These are phyloP conservation scores for Cladophialophora chaetospira DNA, from an alignment of 2,329 filamentous ascomycete species.

Conservation along the genomic window DNA sequence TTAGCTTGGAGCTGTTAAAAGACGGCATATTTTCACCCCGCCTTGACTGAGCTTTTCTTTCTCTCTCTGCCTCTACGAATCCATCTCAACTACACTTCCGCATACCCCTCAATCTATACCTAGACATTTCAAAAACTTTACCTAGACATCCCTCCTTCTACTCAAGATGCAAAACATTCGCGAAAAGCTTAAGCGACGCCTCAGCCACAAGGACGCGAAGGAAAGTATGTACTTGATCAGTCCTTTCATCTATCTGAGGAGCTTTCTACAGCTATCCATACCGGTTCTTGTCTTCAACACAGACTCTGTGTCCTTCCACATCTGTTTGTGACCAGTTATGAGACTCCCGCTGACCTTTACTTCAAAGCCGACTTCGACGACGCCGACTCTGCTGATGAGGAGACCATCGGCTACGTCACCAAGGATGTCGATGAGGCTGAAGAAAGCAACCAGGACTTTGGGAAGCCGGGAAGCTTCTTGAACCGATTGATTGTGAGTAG, in stretches of 20 bases:
- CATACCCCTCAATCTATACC: neutral
- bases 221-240: constrained; percentile 22
- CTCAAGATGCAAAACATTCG: constrained; percentile 27
- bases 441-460: constrained; percentile 26
- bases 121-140: neutral
- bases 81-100: neutral
- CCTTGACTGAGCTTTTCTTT: neutral
- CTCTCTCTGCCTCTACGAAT: neutral
- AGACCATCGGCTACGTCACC: constrained; percentile 28
- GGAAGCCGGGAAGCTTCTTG: constrained; percentile 30
- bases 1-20: neutral
- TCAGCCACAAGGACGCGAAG: constrained; percentile 33
- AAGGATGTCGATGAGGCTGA: constrained; percentile 32
- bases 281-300: neutral
- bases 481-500: constrained; percentile 30
- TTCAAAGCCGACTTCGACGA: constrained; percentile 30
- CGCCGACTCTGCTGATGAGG: constrained; percentile 31
- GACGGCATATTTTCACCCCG: constrained; percentile 2
- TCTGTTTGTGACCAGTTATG: neutral
- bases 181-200: constrained; percentile 31
- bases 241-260: neutral
- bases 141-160: neutral
- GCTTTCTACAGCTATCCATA: neutral
- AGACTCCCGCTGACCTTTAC: neutral
- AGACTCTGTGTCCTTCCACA: neutral